Conservation (phyloP, 2,329 filamentous ascomycete genomes). For the Trichophyton benhamiae region DNA sequence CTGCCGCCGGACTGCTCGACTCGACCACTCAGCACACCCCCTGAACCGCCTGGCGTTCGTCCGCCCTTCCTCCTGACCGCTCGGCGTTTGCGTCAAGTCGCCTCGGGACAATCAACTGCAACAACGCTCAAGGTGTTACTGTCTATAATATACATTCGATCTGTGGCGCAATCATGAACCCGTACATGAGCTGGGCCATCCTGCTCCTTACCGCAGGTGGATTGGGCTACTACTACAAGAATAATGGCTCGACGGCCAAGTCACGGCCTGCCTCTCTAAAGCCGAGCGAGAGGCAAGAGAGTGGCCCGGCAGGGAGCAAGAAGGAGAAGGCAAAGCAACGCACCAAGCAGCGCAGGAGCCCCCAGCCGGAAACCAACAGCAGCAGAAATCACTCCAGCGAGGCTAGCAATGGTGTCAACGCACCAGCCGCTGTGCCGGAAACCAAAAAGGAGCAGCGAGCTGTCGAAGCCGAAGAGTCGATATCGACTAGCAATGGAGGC, state of each 20-base stretch:
- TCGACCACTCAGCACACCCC: neutral
- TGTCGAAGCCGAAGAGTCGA: neutral
- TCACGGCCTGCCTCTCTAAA: slow-evolving; percentile 19
- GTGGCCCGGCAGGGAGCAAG: slow-evolving; percentile 21
- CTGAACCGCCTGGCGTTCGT: neutral
- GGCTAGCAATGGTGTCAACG: neutral
- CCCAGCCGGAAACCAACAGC: slow-evolving; percentile 17
- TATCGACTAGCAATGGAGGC: slow-evolving; percentile 8
- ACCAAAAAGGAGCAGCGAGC: neutral
- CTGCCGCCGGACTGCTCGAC: neutral
- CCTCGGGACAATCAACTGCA: neutral
- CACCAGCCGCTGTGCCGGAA: neutral
- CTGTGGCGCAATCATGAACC: slow-evolving; percentile 24
- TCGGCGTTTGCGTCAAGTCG: neutral
- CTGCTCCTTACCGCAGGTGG: slow-evolving; percentile 31
- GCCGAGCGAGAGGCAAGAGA: slow-evolving; percentile 26
- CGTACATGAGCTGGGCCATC: slow-evolving; percentile 34
- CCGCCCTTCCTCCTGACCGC: neutral
- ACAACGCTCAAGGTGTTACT: neutral
- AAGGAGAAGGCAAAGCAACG: slow-evolving; percentile 34
- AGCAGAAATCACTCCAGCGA: slow-evolving; percentile 8
- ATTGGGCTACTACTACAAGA: slow-evolving; percentile 33
- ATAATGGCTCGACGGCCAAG: slow-evolving; percentile 22
- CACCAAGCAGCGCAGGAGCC: slow-evolving; percentile 24
- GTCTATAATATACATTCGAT: neutral